phyloP scores from a whole-genome alignment of 495 filamentous ascomycete genomes.

The Jackrogersella minutella region DNA sequence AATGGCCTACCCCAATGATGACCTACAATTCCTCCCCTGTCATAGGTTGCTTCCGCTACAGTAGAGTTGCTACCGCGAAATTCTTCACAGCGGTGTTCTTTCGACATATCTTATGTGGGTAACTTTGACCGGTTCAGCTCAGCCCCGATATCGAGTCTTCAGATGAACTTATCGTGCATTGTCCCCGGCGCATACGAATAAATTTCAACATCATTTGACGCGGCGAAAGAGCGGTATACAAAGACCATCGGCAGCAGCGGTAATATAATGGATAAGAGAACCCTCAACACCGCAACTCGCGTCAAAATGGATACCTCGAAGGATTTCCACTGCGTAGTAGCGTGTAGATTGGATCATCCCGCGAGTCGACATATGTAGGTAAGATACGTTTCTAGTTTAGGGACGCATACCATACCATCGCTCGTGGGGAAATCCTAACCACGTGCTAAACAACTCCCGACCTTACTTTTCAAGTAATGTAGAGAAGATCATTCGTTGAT shows the following conservation, averaged over 20 bases:
- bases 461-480: slow-evolving; percentile 32
- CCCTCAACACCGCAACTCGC: not conserved
- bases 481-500: slow-evolving; percentile 29
- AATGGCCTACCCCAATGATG: not conserved
- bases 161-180: slow-evolving; percentile 23
- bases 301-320: not conserved
- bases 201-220: not conserved
- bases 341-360: slow-evolving; percentile 7
- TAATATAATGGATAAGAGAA: not conserved
- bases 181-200: slow-evolving; percentile 1
- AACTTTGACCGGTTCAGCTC: slow-evolving; percentile 9
- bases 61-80: slow-evolving; percentile 33
- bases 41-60: slow-evolving; percentile 13
- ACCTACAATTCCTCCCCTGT: slow-evolving; percentile 17
- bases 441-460: slow-evolving; percentile 33
- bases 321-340: slow-evolving; percentile 1
- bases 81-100: slow-evolving; percentile 29
- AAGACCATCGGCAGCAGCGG: not conserved
- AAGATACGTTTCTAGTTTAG: slow-evolving; percentile 4
- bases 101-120: slow-evolving; percentile 15
- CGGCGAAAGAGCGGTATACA: not conserved
- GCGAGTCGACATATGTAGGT: slow-evolving; percentile 3
- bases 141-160: slow-evolving; percentile 11
- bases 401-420: slow-evolving; percentile 13
- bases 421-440: slow-evolving; percentile 26